A percentile compares a stretch with the other conserved stretches of the same genome.
These are phyloP conservation scores for Aureobasidium namibiae DNA, from an alignment of 2,329 filamentous ascomycete species.

Conservation along the genomic window DNA sequence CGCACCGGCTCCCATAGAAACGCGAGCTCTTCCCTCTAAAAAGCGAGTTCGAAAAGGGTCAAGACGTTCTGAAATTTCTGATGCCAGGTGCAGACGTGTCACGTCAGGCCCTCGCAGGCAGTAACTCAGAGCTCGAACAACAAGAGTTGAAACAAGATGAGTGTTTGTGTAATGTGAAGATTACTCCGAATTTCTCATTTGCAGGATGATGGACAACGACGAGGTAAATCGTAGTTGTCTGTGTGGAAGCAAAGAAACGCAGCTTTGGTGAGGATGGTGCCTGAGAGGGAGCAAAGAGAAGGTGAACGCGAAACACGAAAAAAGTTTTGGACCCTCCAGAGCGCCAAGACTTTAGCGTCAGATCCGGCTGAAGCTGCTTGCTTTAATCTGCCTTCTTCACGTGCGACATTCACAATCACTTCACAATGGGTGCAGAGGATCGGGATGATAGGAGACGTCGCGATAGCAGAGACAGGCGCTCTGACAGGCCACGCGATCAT, in stretches of 20 bases:
- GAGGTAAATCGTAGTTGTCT: slow-evolving; percentile 29
- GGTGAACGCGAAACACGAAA: slow-evolving; percentile 27
- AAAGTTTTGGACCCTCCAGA: neutral
- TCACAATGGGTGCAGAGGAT: slow-evolving; percentile 3
- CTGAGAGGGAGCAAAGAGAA: slow-evolving; percentile 42
- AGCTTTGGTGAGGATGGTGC: slow-evolving; percentile 83
- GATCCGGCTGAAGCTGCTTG: neutral
- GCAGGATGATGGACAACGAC: slow-evolving; percentile 37
- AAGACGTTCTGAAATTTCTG: slow-evolving; percentile 66
- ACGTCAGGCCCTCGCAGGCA: slow-evolving; percentile 84
- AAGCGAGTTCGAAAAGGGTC: neutral
- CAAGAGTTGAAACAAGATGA: slow-evolving; percentile 27
- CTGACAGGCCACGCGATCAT: neutral
- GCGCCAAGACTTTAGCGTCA: slow-evolving; percentile 8
- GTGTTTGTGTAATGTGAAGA: slow-evolving; percentile 56
- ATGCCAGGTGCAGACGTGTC: slow-evolving; percentile 81
- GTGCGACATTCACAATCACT: neutral
- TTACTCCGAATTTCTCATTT: slow-evolving; percentile 99
- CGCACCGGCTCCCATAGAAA: slow-evolving; percentile 85
- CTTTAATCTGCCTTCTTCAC: neutral
- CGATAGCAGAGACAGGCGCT: neutral
- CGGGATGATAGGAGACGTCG: neutral
- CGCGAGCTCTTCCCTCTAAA: neutral
- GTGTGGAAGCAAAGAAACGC: slow-evolving; percentile 93
- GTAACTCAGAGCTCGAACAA: slow-evolving; percentile 36